Evolutionary conservation across 2,329 filamentous ascomycete species (phyloP), one percentile per base, ranked within the genome.

Genomic region (Orbilia blumenaviensis): DNA sequence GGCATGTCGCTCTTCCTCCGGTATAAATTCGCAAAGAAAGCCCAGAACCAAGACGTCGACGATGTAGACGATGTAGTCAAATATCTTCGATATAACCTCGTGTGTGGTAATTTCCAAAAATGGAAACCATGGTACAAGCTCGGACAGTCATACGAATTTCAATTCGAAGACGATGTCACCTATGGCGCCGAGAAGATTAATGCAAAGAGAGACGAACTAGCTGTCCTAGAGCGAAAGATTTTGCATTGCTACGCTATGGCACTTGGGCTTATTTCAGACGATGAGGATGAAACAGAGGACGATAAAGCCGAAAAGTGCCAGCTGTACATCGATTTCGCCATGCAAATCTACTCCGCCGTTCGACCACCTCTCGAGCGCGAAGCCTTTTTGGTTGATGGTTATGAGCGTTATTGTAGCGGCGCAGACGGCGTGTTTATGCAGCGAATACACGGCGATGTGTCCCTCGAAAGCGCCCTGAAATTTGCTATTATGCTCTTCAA

Each of bases 331-430:
- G 89, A 92, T 76, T 92, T 92, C 82, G 90, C 87, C 2, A 88
- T 87, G 78, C 87, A 90, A 5, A 83, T 92, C 12, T 92, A 92
- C 81, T 86, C 89, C 1, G 91, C 90, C 14, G 89, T 89, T 0
- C 85, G 90, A 56, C 87, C 89, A 75, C 90, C 90, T 7, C 88
- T 92, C 72, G 85, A 84, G 16, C 91, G 91, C 89, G 86, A 87
- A 69, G 88, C 88, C 0, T 92, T 92, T 81, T 85, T 84, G 50
- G 83, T 90, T 10, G 86, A 87, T 8, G 88, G 87, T n/a, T 87
- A 87, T 79, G 85, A 87, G 71, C 88, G 88, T 44, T 89, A 89
- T 80, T 87, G 86, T 79, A 90, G 79, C 21, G 80, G 87, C 81
- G 86, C 84, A 71, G 83, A 84, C 62, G 85, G 85, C 29, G 88